Conservation (phyloP, 2,329 filamentous ascomycete genomes). For the Aulographum hederae region DNA sequence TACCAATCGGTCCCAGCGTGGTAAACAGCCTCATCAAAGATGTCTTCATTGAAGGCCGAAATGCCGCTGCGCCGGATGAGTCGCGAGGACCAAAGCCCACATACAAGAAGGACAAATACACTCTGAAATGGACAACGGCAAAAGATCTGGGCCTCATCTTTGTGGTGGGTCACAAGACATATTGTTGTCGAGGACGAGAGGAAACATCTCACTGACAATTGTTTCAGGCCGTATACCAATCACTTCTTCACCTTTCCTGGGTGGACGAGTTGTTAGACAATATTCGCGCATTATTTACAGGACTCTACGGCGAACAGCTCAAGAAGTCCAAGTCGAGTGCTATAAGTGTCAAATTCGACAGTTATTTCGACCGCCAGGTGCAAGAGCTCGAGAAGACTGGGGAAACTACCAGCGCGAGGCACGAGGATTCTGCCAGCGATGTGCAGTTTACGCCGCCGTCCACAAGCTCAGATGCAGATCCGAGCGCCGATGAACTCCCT, state of each 20-base stretch:
- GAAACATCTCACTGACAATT: neutral
- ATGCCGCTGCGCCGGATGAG: conserved; percentile 33
- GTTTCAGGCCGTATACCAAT: conserved; percentile 80
- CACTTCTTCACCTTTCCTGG: conserved; percentile 86
- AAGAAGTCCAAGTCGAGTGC: conserved; percentile 63
- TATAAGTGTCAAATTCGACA: conserved; percentile 70
- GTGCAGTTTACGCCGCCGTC: conserved; percentile 34
- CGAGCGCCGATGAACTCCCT: conserved; percentile 25
- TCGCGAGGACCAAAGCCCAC: conserved; percentile 48
- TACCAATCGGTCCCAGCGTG: conserved; percentile 59
- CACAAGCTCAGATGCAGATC: conserved; percentile 25
- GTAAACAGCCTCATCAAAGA: conserved; percentile 93
- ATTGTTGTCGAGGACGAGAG: neutral
- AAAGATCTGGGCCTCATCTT: conserved; percentile 94
- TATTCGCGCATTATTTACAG: conserved; percentile 78
- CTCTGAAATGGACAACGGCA: conserved; percentile 77
- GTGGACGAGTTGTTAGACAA: conserved; percentile 94
- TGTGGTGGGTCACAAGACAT: conserved; percentile 41
- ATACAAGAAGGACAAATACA: conserved; percentile 86
- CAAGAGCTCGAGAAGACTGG: conserved; percentile 53
- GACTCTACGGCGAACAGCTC: conserved; percentile 75
- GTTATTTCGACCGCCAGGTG: conserved; percentile 89
- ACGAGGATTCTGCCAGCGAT: too few species aligned
- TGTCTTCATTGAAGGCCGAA: conserved; percentile 93
- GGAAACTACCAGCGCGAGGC: too few species aligned